These are phyloP conservation scores for Trifolium pratense DNA, from an alignment of 306 rosid species.

Conservation along the genomic window DNA sequence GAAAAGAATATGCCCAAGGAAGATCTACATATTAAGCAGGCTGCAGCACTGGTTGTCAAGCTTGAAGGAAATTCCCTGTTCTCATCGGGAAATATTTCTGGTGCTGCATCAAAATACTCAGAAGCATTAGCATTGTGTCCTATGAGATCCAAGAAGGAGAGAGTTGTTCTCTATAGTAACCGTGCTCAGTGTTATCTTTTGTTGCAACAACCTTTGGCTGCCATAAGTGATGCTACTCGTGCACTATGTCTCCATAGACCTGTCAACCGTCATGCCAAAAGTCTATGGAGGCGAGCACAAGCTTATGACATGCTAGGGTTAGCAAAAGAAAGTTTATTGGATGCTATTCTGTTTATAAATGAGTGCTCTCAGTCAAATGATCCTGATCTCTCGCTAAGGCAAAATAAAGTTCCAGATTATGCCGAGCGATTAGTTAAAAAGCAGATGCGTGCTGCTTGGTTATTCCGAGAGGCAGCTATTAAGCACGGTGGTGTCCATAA, in stretches of 20 bases:
- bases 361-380: constrained; percentile 98
- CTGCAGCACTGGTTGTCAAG: constrained; percentile 95
- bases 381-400: constrained; percentile 87
- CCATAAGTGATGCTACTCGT: constrained; percentile 95
- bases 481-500: constrained; percentile 89
- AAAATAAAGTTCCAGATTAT: constrained; percentile 95
- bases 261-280: constrained; percentile 95
- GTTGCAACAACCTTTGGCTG: constrained; percentile 91
- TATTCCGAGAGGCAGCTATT: constrained; percentile 93
- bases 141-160: constrained; percentile 92
- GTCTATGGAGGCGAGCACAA: constrained; percentile 99
- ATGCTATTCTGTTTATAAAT: constrained; percentile 93
- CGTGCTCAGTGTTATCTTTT: constrained; percentile 95
- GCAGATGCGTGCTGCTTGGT: constrained; percentile 99
- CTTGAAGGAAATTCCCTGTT: constrained; percentile 98
- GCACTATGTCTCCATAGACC: constrained; percentile 98
- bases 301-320: constrained; percentile 97
- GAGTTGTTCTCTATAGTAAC: constrained; percentile 95
- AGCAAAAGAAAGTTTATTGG: constrained; percentile 93
- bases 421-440: constrained; percentile 94
- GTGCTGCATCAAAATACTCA: constrained; percentile 90
- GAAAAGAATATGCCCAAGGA: constrained; percentile 97
- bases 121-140: constrained; percentile 98
- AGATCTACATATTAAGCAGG: constrained; percentile 98
- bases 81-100: constrained; percentile 93